Evolutionary conservation across 441 rosid genomes (phyloP).

Genomic region (Sinapis alba): DNA sequence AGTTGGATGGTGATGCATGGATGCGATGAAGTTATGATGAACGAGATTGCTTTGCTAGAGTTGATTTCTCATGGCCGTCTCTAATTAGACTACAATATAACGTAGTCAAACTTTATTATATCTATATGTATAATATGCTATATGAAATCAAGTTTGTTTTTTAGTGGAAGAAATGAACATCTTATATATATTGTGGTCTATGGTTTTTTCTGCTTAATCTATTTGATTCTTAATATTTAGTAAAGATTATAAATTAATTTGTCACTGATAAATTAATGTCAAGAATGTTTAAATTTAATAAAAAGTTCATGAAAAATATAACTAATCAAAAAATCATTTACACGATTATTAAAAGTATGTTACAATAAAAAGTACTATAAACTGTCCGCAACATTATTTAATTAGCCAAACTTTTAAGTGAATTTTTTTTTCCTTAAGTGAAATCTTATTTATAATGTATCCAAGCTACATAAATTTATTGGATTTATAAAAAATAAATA

Average conservation of each 20-base stretch:
- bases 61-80: slow-evolving; percentile 32
- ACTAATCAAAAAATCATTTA: no score
- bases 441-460: no score
- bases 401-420: no score
- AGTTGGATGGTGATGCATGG: slow-evolving; percentile 43
- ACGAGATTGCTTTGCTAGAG: slow-evolving; percentile 36
- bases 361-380: no score
- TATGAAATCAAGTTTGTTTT: not conserved
- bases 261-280: no score
- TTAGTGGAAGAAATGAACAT: not conserved
- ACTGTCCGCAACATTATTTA: no score
- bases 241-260: not conserved
- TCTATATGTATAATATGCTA: not conserved
- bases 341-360: no score
- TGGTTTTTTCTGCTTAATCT: not conserved
- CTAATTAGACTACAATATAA: not conserved
- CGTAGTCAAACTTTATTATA: not conserved
- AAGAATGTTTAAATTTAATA: no score
- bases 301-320: no score
- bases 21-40: slow-evolving; percentile 38
- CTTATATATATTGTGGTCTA: slow-evolving; percentile 4
- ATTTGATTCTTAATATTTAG: not conserved
- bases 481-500: no score
- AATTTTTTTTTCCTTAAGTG: no score
- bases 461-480: no score